These are phyloP conservation scores for Fusarium sp. DNA, from an alignment of 2,329 filamentous ascomycete genomes.

Conservation along the genomic window DNA sequence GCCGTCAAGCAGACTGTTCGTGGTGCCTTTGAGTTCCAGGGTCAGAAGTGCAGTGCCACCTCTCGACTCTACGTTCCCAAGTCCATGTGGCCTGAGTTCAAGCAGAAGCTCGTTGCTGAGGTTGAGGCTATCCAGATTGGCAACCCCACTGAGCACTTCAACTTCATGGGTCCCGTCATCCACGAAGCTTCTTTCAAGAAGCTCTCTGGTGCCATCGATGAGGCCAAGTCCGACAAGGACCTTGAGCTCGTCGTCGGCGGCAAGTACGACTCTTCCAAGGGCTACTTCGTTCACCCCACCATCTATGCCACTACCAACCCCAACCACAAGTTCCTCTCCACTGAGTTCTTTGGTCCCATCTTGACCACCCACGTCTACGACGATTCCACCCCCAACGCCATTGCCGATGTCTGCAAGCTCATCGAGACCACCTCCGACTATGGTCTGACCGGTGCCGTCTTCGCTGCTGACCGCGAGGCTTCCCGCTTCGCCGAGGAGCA, in stretches of 20 bases:
- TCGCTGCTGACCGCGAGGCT: conserved; percentile 77
- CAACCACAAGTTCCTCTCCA: conserved; percentile 79
- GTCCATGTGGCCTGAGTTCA: conserved; percentile 82
- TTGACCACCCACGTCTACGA: conserved; percentile 84
- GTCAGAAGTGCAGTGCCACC: conserved; percentile 91
- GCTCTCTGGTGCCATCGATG: conserved; percentile 81
- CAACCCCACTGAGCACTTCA: conserved; percentile 76
- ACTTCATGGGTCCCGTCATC: conserved; percentile 92
- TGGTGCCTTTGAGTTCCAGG: conserved; percentile 91
- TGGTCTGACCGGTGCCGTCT: conserved; percentile 82
- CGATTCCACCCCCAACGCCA: conserved; percentile 72
- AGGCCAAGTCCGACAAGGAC: conserved; percentile 81
- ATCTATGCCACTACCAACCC: conserved; percentile 84
- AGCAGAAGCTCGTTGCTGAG: conserved; percentile 76
- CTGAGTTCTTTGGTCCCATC: conserved; percentile 87
- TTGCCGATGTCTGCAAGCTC: conserved; percentile 71
- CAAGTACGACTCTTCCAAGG: conserved; percentile 81
- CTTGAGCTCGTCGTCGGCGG: conserved; percentile 83
- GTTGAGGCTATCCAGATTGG: conserved; percentile 80
- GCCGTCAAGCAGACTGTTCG: conserved; percentile 87
- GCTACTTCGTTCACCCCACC: conserved; percentile 88
- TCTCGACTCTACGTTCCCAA: conserved; percentile 84
- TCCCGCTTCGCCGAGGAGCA: conserved; percentile 79
- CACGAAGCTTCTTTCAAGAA: conserved; percentile 87
- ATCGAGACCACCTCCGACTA: conserved; percentile 84